A percentile compares a stretch with the other conserved stretches of the same genome.
Evolutionary conservation across 208 protist genomes (phyloP).

Genomic region (Porcisia hertigi): DNA sequence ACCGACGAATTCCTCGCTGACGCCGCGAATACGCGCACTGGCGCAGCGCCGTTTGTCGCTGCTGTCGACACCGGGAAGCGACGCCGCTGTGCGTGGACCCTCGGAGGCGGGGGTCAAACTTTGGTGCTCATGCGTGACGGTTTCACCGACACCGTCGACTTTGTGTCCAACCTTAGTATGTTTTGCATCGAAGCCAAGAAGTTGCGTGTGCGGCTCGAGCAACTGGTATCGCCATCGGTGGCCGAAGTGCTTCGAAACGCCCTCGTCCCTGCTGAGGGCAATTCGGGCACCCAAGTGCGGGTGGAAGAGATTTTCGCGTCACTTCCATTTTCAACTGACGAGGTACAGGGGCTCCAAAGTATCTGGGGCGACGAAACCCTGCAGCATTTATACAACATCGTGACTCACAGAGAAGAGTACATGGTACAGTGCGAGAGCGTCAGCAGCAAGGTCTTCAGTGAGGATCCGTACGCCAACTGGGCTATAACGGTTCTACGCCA

Average conservation of each 20-base stretch:
- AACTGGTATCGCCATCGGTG: conserved; percentile 71
- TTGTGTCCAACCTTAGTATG: conserved; percentile 83
- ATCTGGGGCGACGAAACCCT: conserved; percentile 61
- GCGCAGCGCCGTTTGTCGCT: conserved; percentile 17
- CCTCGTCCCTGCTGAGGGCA: conserved; percentile 13
- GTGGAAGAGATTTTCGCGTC: conserved; percentile 31
- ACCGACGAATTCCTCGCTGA: conserved; percentile 63
- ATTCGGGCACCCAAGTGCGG: conserved; percentile 1
- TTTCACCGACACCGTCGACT: conserved; percentile 87
- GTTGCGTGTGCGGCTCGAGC: conserved; percentile 60
- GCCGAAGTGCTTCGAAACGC: conserved; percentile 63
- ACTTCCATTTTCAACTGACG: conserved; percentile 56
- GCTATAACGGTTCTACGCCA: conserved; percentile 55
- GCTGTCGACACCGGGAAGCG: conserved; percentile 61
- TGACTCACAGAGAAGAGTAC: conserved; percentile 79
- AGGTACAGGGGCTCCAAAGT: conserved; percentile 48
- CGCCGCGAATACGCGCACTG: conserved; percentile 27
- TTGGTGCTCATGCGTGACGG: conserved; percentile 83
- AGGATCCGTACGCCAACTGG: conserved; percentile 75
- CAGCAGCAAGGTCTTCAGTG: conserved; percentile 51
- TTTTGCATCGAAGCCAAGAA: conserved; percentile 78
- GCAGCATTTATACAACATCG: conserved; percentile 63
- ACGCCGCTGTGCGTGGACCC: conserved; percentile 64
- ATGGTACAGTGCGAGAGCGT: conserved; percentile 72
- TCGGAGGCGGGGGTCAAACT: conserved; percentile 68